Conservation (phyloP, 345 rosid species). For the Hevea brasiliensis region DNA sequence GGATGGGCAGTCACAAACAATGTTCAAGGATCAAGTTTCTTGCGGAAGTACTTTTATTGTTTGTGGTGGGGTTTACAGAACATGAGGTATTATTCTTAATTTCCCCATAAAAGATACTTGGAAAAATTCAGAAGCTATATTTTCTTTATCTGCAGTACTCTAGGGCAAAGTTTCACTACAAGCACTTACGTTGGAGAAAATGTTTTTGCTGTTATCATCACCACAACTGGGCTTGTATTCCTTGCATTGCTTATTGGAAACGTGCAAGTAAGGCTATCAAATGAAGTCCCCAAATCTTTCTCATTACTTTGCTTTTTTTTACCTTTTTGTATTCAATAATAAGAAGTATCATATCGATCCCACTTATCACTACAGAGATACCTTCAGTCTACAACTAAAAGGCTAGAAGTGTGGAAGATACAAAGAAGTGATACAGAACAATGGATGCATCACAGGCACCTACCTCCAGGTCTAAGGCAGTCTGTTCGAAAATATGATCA, state of each 20-base stretch:
- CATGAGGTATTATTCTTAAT: slow-evolving; percentile 75
- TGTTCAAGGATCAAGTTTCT: slow-evolving; percentile 61
- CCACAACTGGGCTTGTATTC: slow-evolving; percentile 79
- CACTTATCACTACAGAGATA: too few relatives aligned
- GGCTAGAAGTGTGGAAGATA: slow-evolving; percentile 90
- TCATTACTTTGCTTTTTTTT: neutral
- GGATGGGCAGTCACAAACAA: too few relatives aligned
- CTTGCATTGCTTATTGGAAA: slow-evolving; percentile 93
- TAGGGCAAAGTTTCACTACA: slow-evolving; percentile 78
- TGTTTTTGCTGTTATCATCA: slow-evolving; percentile 63
- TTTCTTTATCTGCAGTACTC: slow-evolving; percentile 50
- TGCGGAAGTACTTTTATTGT: slow-evolving; percentile 82
- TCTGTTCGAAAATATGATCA: slow-evolving; percentile 77
- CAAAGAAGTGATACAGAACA: slow-evolving; percentile 85
- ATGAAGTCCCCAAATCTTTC: too few relatives aligned
- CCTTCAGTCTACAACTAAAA: slow-evolving; percentile 72
- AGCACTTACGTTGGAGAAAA: slow-evolving; percentile 85
- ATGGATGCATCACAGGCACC: slow-evolving; percentile 95
- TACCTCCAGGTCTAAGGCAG: slow-evolving; percentile 61
- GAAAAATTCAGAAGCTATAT: too few relatives aligned
- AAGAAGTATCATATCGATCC: too few relatives aligned
- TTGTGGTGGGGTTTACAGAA: slow-evolving; percentile 97
- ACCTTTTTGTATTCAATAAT: too few relatives aligned
- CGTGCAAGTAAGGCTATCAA: too few relatives aligned
- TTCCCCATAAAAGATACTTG: too few relatives aligned